Evolutionary conservation across 768 basidiomycete species (phyloP), one percentile per base, ranked within the genome.

Genomic region (Lentinula lateritia): DNA sequence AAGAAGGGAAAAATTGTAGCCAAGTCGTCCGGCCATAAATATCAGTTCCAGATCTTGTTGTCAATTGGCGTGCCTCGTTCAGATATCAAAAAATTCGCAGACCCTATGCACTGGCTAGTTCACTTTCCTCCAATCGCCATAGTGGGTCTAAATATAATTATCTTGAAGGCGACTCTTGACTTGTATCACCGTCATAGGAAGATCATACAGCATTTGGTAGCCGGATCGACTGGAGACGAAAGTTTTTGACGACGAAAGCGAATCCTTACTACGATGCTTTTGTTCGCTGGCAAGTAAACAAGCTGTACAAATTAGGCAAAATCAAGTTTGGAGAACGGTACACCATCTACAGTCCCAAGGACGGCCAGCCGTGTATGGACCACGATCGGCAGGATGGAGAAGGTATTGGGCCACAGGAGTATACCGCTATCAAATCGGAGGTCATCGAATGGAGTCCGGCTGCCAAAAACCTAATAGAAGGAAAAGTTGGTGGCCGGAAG

Each of bases 341-440:
- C 74, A 99, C 97, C 13, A 93, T 99, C 70, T 99, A 97, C 82
- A 95, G 93, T 65, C 94, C 95, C 2, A 98, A 98, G 74, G 97
- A 99, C 67, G 95, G 95, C 2, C 97, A 98, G 70, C 96, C 97
- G 0, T 99, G 97, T 71, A 98, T 99, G 97, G 97, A 99, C 74
- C 97, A 99, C 76, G 97, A 99, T 73, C 90, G 97, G 61, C 84
- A 87, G 56, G 93, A 93, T 62, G 97, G 97, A 45, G 97, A 99
- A 75, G 96, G 89, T 52, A 78, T 94, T 60, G 93, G 93, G 6
- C 97, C 97, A 4, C 93, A 95, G 69, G 96, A 98, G 71, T 98
- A 98, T 76, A 92, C 95, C 18, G 90, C 80, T 18, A 75, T 98
- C 73, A 98, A 97, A 79, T 93, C 98, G 91, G 87, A 92, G 74